Evolutionary conservation across 495 filamentous ascomycete species (phyloP).

Genomic region (Tuber umbilicatum): DNA sequence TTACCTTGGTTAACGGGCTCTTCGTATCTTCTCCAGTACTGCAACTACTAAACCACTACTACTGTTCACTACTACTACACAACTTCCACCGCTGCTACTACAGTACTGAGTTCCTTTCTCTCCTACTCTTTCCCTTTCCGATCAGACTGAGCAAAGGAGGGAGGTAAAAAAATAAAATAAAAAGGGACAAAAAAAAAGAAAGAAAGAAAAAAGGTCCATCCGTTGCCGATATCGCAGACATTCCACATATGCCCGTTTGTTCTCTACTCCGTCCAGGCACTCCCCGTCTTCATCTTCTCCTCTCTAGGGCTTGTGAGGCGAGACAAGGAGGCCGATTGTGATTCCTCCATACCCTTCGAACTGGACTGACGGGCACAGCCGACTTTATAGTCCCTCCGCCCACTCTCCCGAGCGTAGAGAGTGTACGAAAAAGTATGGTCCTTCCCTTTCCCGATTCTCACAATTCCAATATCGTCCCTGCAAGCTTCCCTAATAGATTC

Average conservation of each 20-base stretch:
- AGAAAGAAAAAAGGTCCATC: background rate
- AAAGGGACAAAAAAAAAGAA: background rate
- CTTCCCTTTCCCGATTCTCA: background rate
- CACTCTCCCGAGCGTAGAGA: constrained; percentile 2
- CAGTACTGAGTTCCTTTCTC: background rate
- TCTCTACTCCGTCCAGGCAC: background rate
- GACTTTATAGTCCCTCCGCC: constrained; percentile 3
- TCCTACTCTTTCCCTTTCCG: background rate
- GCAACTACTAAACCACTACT: background rate
- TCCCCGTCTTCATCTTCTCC: background rate
- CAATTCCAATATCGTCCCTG: background rate
- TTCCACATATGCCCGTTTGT: constrained; percentile 1
- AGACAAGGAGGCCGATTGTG: constrained; percentile 1
- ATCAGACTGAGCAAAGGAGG: background rate
- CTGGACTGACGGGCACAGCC: background rate
- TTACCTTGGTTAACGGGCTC: background rate
- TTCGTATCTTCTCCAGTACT: background rate
- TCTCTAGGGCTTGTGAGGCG: background rate
- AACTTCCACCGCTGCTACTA: constrained; percentile 3
- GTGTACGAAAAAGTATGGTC: constrained; percentile 2
- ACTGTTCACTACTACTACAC: background rate
- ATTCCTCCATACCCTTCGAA: constrained; percentile 1
- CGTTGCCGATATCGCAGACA: background rate
- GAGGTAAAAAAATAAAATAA: background rate
- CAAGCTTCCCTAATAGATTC: constrained; percentile 1